phyloP scores from a whole-genome alignment of 441 rosid genomes.

The Erysimum pusillum region DNA sequence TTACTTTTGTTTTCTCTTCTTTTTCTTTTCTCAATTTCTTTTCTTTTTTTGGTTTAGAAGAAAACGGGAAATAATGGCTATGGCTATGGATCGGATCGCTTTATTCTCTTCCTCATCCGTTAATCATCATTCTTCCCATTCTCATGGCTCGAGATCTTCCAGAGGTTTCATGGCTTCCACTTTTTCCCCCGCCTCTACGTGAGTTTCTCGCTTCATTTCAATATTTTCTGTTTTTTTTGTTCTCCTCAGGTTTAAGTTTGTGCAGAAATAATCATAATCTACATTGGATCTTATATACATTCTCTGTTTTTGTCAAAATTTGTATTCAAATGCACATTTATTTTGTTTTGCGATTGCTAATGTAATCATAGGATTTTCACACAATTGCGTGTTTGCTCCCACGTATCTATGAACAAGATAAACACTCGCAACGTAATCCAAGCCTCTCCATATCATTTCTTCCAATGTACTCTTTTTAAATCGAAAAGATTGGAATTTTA shows the following conservation, averaged over 20 bases:
- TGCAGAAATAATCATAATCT: constrained; percentile 10
- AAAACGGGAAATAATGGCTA: constrained; percentile 42
- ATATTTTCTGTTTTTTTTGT: background rate
- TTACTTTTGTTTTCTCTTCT: background rate
- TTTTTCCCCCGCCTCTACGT: constrained; percentile 47
- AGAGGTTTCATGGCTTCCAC: constrained; percentile 55
- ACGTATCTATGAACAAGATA: background rate
- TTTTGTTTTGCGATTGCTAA: constrained; percentile 11
- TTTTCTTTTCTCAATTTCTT: background rate
- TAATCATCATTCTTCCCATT: constrained; percentile 38
- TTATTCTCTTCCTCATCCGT: constrained; percentile 41
- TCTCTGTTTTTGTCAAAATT: constrained; percentile 20
- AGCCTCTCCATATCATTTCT: too few species aligned
- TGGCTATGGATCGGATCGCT: constrained; percentile 48
- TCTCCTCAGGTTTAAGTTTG: background rate
- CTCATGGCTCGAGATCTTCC: constrained; percentile 46
- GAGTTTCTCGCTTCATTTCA: constrained; percentile 32
- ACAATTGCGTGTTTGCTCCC: background rate
- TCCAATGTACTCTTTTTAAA: too few species aligned
- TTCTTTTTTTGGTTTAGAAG: constrained; percentile 5
- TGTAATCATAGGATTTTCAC: background rate
- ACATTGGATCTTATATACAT: background rate
- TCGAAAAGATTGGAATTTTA: too few species aligned
- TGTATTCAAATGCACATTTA: constrained; percentile 1
- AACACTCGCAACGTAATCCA: background rate